phyloP scores from a whole-genome alignment of 2,329 filamentous ascomycete genomes.

The Mycosphaerella sp. region DNA sequence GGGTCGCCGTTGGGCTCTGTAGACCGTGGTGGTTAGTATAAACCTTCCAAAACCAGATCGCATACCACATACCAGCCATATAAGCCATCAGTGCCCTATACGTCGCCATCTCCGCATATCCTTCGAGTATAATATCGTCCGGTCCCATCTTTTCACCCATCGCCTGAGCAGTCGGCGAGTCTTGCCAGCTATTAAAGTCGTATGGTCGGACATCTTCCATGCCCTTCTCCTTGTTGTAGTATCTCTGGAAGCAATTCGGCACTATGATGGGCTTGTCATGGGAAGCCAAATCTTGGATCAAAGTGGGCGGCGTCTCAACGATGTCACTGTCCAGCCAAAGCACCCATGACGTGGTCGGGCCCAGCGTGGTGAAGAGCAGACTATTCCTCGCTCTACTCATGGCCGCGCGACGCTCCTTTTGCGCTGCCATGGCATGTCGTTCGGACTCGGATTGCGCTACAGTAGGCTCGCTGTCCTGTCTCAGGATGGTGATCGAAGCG shows the following conservation, averaged over 20 bases:
- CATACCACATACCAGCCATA: constrained; percentile 52
- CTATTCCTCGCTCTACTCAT: constrained; percentile 95
- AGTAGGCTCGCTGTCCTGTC: constrained; percentile 88
- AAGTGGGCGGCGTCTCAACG: constrained; percentile 71
- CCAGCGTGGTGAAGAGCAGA: constrained; percentile 88
- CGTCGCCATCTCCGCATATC: constrained; percentile 87
- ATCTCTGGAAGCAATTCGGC: constrained; percentile 92
- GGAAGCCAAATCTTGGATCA: constrained; percentile 85
- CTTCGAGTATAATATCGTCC: constrained; percentile 89
- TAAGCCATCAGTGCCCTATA: constrained; percentile 89
- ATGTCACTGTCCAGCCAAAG: constrained; percentile 94
- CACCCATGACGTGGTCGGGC: constrained; percentile 88
- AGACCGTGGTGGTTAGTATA: background rate
- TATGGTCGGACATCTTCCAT: constrained; percentile 74
- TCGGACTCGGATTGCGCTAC: constrained; percentile 78
- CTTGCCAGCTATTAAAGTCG: constrained; percentile 97
- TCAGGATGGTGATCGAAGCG: constrained; percentile 85
- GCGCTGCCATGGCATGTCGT: constrained; percentile 84
- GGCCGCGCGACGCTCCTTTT: constrained; percentile 75
- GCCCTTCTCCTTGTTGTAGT: constrained; percentile 61
- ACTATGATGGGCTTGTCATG: constrained; percentile 90
- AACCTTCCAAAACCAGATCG: background rate
- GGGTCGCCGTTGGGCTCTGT: constrained; percentile 31
- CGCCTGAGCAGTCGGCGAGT: constrained; percentile 71
- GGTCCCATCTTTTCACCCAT: constrained; percentile 74